Percentiles rank a stretch among this genome's conserved stretches.
Conservation (phyloP, 768 basidiomycete genomes). For the Chalciporus chontae region DNA sequence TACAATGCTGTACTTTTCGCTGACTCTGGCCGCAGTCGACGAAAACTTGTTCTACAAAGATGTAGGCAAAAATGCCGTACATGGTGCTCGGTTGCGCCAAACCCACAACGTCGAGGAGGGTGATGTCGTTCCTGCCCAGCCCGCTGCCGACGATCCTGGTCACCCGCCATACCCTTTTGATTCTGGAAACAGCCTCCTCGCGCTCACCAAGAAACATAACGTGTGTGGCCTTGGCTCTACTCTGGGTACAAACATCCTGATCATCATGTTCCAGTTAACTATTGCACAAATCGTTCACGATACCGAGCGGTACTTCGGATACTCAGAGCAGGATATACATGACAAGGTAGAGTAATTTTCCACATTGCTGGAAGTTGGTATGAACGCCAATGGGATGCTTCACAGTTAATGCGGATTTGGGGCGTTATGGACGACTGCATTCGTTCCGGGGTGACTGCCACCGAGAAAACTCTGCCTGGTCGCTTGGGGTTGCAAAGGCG, state of each 20-base stretch:
- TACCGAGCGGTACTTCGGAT: slow-evolving; percentile 82
- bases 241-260: slow-evolving; percentile 7
- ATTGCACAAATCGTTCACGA: slow-evolving; percentile 93
- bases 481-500: slow-evolving; percentile 72
- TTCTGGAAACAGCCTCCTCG: slow-evolving; percentile 70
- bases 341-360: slow-evolving; percentile 47
- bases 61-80: slow-evolving; percentile 77
- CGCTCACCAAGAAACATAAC: slow-evolving; percentile 76
- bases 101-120: slow-evolving; percentile 41
- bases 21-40: slow-evolving; percentile 49
- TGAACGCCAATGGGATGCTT: background rate
- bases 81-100: slow-evolving; percentile 75
- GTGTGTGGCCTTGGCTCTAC: slow-evolving; percentile 42
- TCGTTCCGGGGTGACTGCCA: slow-evolving; percentile 74
- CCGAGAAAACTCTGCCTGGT: slow-evolving; percentile 83
- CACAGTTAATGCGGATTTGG: slow-evolving; percentile 75
- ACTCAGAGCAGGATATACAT: slow-evolving; percentile 71
- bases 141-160: slow-evolving; percentile 30
- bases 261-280: slow-evolving; percentile 57
- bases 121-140: slow-evolving; percentile 9
- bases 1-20: background rate
- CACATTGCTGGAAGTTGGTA: background rate
- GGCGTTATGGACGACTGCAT: slow-evolving; percentile 92
- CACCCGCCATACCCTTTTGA: slow-evolving; percentile 83
- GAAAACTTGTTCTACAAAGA: slow-evolving; percentile 96